Conservation (phyloP, 768 basidiomycete genomes). For the Trametes meyenii region DNA sequence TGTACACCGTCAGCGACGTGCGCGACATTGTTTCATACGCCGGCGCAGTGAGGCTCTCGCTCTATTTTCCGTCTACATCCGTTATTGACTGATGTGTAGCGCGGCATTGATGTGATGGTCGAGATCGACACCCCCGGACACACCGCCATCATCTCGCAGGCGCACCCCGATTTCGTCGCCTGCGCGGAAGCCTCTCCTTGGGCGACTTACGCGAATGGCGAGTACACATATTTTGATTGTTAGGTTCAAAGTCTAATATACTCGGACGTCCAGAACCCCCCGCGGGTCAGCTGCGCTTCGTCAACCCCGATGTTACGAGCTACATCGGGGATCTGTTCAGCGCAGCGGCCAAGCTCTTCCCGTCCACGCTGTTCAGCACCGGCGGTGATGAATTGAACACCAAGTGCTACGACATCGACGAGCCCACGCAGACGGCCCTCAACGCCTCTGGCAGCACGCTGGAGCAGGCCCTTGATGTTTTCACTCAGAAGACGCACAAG, state of each 20-base stretch:
- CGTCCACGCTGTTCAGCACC: constrained; percentile 43
- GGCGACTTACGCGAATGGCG: constrained; percentile 40
- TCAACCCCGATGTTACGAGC: constrained; percentile 34
- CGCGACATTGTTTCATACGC: constrained; percentile 46
- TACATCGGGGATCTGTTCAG: constrained; percentile 40
- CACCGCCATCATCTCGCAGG: constrained; percentile 43
- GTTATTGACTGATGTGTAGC: constrained; percentile 31
- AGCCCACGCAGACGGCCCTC: constrained; percentile 36
- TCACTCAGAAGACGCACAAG: constrained; percentile 40
- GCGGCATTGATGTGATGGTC: constrained; percentile 53
- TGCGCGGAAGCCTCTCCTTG: constrained; percentile 41
- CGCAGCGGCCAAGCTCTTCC: constrained; percentile 34
- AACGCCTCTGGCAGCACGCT: constrained; percentile 37
- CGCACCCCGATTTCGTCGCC: constrained; percentile 50
- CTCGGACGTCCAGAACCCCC: constrained; percentile 42
- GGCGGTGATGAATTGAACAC: constrained; percentile 54
- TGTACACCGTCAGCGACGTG: constrained; percentile 44
- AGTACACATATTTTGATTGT: neutral
- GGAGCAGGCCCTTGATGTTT: constrained; percentile 43
- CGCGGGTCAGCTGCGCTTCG: constrained; percentile 51
- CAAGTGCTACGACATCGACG: constrained; percentile 43
- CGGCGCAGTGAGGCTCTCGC: constrained; percentile 39
- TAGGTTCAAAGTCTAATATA: neutral
- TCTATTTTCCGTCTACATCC: neutral
- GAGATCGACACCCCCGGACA: constrained; percentile 58